phyloP scores from a whole-genome alignment of 2,329 filamentous ascomycete species.

The Pestalotiopsis sp. region DNA sequence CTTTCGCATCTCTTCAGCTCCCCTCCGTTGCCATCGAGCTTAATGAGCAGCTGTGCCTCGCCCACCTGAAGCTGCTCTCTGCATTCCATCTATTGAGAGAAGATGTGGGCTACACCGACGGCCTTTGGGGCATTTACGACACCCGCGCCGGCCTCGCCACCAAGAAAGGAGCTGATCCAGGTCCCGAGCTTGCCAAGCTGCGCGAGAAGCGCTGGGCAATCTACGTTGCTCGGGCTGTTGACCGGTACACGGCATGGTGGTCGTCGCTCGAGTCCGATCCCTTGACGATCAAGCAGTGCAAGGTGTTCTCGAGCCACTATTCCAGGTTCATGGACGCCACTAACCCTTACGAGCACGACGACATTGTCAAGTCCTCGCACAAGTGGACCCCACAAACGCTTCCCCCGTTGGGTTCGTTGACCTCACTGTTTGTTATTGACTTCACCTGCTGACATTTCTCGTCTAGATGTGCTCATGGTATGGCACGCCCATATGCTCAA shows the following conservation, averaged over 20 bases:
- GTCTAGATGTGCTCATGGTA: slow-evolving; percentile 72
- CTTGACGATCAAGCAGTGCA: slow-evolving; percentile 30
- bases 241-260: slow-evolving; percentile 72
- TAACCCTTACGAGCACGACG: slow-evolving; percentile 27
- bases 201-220: slow-evolving; percentile 76
- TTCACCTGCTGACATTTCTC: slow-evolving; percentile 24
- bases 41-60: slow-evolving; percentile 62
- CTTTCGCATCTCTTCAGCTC: slow-evolving; percentile 42
- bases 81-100: slow-evolving; percentile 70
- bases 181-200: slow-evolving; percentile 51
- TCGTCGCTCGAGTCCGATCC: slow-evolving; percentile 32
- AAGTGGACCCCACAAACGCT: slow-evolving; percentile 45
- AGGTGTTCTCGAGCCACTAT: too few relatives aligned
- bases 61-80: slow-evolving; percentile 74
- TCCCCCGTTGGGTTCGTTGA: slow-evolving; percentile 57
- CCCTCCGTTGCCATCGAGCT: slow-evolving; percentile 34
- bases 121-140: slow-evolving; percentile 67
- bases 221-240: slow-evolving; percentile 68
- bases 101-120: slow-evolving; percentile 66
- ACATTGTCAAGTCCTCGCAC: slow-evolving; percentile 33
- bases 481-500: slow-evolving; percentile 83
- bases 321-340: too few relatives aligned
- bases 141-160: slow-evolving; percentile 20
- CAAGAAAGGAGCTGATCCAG: slow-evolving; percentile 22
- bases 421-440: neutral